phyloP scores from a whole-genome alignment of 225 moss, liverwort and hornwort species.

The Polytrichum commune region DNA sequence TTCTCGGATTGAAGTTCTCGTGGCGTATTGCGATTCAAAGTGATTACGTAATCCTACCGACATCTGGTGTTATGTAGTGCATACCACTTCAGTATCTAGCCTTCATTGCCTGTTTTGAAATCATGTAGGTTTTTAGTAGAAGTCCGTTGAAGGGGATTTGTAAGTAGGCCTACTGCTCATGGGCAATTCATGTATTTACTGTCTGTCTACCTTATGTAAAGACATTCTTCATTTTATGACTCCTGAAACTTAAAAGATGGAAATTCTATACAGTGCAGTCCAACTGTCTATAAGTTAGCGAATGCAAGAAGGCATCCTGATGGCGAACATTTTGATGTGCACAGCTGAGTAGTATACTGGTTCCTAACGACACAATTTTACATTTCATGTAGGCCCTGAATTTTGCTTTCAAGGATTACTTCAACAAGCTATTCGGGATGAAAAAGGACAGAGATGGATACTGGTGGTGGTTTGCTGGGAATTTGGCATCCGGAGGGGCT shows the following conservation, averaged over 20 bases:
- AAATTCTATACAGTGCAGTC: no score
- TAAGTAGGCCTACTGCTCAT: background rate
- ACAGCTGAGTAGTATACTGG: no score
- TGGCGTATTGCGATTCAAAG: no score
- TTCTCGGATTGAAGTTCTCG: no score
- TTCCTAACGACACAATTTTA: background rate
- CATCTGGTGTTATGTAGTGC: no score
- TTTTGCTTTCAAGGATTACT: slow-evolving; percentile 80
- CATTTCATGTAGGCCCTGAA: slow-evolving; percentile 55
- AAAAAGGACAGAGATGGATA: slow-evolving; percentile 83
- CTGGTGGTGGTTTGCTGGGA: slow-evolving; percentile 83
- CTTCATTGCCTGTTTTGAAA: no score
- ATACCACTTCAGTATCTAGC: no score
- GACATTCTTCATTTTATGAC: no score
- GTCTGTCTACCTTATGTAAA: background rate
- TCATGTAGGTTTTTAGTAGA: background rate
- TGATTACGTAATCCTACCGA: no score
- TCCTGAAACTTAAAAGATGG: no score
- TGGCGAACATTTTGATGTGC: background rate
- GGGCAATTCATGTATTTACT: background rate
- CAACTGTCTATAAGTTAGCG: background rate
- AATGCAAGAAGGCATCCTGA: background rate
- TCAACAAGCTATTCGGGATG: slow-evolving; percentile 61
- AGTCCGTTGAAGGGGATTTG: background rate
- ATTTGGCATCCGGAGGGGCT: slow-evolving; percentile 71